A percentile compares a stretch with the other conserved stretches of the same genome.
Evolutionary conservation across 2,329 filamentous ascomycete genomes (phyloP).

Genomic region (Cladophialophora carrionii): DNA sequence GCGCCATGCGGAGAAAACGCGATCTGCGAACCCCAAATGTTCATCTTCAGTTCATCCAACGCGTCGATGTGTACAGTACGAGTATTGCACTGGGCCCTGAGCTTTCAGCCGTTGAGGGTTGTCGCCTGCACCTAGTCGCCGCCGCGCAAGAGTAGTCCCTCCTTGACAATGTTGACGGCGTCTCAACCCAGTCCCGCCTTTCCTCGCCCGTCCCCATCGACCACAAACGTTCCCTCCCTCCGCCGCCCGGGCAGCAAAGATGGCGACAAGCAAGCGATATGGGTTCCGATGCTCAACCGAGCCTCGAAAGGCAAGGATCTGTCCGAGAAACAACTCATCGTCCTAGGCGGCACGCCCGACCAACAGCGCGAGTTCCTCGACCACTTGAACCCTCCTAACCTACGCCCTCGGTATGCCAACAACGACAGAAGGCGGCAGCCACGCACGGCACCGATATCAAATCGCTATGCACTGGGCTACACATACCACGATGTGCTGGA

Average conservation of each 20-base stretch:
- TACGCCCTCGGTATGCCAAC: slow-evolving; percentile 50
- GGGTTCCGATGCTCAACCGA: slow-evolving; percentile 89
- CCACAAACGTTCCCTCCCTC: slow-evolving; percentile 42
- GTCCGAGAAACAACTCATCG: slow-evolving; percentile 86
- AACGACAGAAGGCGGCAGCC: slow-evolving; percentile 55
- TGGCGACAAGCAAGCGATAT: slow-evolving; percentile 78
- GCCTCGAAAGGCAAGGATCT: slow-evolving; percentile 88
- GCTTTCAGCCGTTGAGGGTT: background rate
- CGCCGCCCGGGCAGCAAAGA: slow-evolving; percentile 58
- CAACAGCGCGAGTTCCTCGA: slow-evolving; percentile 84
- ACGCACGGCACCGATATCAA: slow-evolving; percentile 78
- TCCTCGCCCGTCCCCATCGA: slow-evolving; percentile 9
- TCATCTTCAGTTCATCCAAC: slow-evolving; percentile 9
- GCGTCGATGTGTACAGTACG: background rate
- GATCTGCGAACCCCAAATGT: slow-evolving; percentile 11
- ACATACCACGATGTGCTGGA: slow-evolving; percentile 95
- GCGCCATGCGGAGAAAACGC: slow-evolving; percentile 13
- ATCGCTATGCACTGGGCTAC: slow-evolving; percentile 89
- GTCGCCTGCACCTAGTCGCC: background rate
- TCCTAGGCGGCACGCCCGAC: slow-evolving; percentile 83
- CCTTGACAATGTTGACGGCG: slow-evolving; percentile 27
- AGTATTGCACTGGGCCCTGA: background rate
- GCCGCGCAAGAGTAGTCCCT: background rate
- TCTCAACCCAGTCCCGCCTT: slow-evolving; percentile 26
- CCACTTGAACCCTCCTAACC: slow-evolving; percentile 49